Evolutionary conservation across 345 rosid genomes (phyloP).

Genomic region (Rhodamnia rubescens): DNA sequence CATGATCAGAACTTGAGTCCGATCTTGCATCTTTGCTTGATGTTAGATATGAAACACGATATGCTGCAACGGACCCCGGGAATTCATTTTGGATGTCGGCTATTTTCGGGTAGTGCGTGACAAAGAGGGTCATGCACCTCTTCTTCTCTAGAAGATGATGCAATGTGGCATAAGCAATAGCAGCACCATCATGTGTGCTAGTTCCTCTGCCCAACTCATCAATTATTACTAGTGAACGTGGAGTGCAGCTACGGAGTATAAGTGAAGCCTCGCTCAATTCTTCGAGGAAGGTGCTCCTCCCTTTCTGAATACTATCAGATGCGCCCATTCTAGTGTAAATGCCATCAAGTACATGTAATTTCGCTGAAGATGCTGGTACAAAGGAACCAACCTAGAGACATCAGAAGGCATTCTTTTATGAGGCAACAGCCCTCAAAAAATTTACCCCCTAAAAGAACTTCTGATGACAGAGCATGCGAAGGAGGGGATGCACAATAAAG

Average conservation of each 20-base stretch:
- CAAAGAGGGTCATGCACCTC: conserved; percentile 75
- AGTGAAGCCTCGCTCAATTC: conserved; percentile 80
- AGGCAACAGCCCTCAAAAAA: not conserved
- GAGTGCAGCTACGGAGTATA: conserved; percentile 61
- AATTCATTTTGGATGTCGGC: conserved; percentile 42
- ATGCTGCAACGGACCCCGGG: conserved; percentile 52
- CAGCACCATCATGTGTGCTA: conserved; percentile 90
- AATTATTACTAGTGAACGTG: conserved; percentile 65
- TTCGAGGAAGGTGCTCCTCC: conserved; percentile 87
- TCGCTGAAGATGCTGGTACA: conserved; percentile 79
- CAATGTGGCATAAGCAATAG: conserved; percentile 89
- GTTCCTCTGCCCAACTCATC: conserved; percentile 98
- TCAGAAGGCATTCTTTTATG: conserved; percentile 11
- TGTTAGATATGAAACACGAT: conserved; percentile 86
- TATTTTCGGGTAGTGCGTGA: conserved; percentile 88
- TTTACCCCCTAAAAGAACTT: not conserved
- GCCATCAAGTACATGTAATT: conserved; percentile 71
- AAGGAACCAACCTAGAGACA: conserved; percentile 84
- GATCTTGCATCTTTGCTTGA: conserved; percentile 12
- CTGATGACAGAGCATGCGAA: not conserved
- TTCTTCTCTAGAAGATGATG: conserved; percentile 58
- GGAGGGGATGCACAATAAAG: not conserved
- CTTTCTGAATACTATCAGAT: conserved; percentile 90
- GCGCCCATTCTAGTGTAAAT: conserved; percentile 92
- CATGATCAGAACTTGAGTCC: conserved; percentile 23